Percentiles rank a stretch among this genome's conserved stretches.
Conservation (phyloP, 768 basidiomycete genomes). For the Filobasidium wieringae region DNA sequence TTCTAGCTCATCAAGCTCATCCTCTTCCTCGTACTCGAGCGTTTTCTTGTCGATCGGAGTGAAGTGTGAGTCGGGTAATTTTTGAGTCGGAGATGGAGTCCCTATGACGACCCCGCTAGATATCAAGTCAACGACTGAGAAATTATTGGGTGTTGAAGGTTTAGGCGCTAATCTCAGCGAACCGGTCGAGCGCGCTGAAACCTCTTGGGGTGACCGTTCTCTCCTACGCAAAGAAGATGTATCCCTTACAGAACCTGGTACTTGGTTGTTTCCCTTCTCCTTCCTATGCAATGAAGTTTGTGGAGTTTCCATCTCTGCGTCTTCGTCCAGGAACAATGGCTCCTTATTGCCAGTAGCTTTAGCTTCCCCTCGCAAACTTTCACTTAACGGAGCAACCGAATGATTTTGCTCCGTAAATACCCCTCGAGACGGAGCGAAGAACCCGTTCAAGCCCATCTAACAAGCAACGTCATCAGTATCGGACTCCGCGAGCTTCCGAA, state of each 20-base stretch:
- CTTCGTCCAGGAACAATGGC: background rate
- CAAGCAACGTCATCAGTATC: background rate
- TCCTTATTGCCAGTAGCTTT: background rate
- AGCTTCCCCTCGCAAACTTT: too few relatives aligned
- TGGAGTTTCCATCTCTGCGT: background rate
- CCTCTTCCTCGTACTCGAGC: slow-evolving; percentile 13
- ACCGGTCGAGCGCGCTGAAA: too few relatives aligned
- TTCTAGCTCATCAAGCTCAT: background rate
- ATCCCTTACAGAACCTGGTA: too few relatives aligned
- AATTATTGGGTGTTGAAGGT: background rate
- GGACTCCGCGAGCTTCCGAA: too few relatives aligned
- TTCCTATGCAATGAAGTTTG: too few relatives aligned
- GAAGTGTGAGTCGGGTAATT: slow-evolving; percentile 1
- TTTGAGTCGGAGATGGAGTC: background rate
- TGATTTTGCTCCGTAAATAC: slow-evolving; percentile 51
- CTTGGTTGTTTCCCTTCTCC: too few relatives aligned
- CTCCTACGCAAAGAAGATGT: too few relatives aligned
- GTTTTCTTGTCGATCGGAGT: background rate
- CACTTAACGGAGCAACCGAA: too few relatives aligned
- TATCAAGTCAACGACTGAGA: background rate
- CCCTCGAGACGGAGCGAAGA: slow-evolving; percentile 59
- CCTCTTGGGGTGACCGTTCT: too few relatives aligned
- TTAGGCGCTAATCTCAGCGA: background rate
- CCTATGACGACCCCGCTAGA: background rate
- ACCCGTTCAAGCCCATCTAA: slow-evolving; percentile 55